Conservation (phyloP, 257 asterid species). For the Capsicum baccatum region DNA sequence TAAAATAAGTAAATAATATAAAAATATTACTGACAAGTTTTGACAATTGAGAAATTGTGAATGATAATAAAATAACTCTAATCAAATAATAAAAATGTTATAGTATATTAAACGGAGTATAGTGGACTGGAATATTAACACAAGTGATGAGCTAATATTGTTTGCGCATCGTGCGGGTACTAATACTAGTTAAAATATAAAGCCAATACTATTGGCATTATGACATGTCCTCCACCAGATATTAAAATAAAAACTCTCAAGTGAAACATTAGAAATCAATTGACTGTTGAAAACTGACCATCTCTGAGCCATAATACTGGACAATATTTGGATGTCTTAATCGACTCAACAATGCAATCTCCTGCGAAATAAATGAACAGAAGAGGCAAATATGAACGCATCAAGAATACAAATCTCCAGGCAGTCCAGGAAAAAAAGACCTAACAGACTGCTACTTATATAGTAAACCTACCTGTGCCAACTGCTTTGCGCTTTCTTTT, state of each 20-base stretch:
- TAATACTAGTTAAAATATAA: slow-evolving; percentile 9
- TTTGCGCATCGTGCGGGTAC: not conserved
- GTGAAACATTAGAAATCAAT: not conserved
- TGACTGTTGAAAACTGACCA: slow-evolving; percentile 54
- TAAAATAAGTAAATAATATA: not conserved
- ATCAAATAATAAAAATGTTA: not conserved
- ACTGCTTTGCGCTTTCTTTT: slow-evolving; percentile 94
- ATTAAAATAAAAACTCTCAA: slow-evolving; percentile 22
- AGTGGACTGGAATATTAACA: slow-evolving; percentile 2
- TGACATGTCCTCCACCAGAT: not conserved
- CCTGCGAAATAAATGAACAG: slow-evolving; percentile 56
- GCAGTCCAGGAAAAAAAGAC: slow-evolving; percentile 15
- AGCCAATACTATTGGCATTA: not conserved
- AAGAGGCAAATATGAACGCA: not conserved
- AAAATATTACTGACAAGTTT: not conserved
- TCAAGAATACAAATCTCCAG: slow-evolving; percentile 15
- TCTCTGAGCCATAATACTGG: slow-evolving; percentile 81
- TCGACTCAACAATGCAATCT: slow-evolving; percentile 66
- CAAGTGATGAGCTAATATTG: not conserved
- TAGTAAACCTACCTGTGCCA: slow-evolving; percentile 74
- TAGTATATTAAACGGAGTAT: not conserved
- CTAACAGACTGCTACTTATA: slow-evolving; percentile 1
- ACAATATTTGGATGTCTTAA: slow-evolving; percentile 86
- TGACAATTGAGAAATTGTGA: not conserved
- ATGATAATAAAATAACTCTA: not conserved